Conservation (phyloP, 768 basidiomycete species). For the Mycena kentingensis region DNA sequence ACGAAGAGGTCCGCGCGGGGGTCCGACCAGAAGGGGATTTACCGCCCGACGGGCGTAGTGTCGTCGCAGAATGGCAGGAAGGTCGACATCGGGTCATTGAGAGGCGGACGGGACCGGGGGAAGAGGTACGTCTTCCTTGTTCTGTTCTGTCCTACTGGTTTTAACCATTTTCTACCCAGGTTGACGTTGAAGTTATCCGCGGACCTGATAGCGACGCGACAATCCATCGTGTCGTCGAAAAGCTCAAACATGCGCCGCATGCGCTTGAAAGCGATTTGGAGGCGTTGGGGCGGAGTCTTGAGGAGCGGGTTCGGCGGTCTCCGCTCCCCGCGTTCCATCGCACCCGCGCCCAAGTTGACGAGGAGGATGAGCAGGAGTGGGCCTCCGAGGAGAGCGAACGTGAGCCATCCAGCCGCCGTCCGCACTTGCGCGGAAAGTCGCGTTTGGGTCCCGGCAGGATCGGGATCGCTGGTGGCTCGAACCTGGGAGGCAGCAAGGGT, state of each 20-base stretch:
- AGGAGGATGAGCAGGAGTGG: slow-evolving; percentile 66
- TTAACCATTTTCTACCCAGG: slow-evolving; percentile 37
- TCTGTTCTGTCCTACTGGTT: background rate
- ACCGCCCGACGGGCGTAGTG: slow-evolving; percentile 47
- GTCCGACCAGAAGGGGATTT: slow-evolving; percentile 33
- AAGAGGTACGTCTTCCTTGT: slow-evolving; percentile 76
- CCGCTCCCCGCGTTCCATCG: slow-evolving; percentile 10
- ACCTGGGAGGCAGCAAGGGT: too few relatives aligned
- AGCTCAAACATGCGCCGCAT: slow-evolving; percentile 17
- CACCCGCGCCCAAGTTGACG: slow-evolving; percentile 23
- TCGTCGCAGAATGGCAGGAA: slow-evolving; percentile 66
- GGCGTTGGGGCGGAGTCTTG: slow-evolving; percentile 12
- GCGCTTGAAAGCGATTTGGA: slow-evolving; percentile 20
- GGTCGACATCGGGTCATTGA: slow-evolving; percentile 71
- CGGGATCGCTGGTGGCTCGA: too few relatives aligned
- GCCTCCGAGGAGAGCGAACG: slow-evolving; percentile 54
- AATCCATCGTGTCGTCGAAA: slow-evolving; percentile 32
- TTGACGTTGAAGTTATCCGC: slow-evolving; percentile 67
- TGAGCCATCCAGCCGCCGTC: slow-evolving; percentile 22
- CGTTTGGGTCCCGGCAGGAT: too few relatives aligned
- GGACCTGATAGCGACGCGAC: slow-evolving; percentile 23
- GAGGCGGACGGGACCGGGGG: slow-evolving; percentile 54
- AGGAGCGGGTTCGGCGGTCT: slow-evolving; percentile 11
- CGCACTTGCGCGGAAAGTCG: too few relatives aligned
- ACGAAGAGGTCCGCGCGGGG: slow-evolving; percentile 16